Evolutionary conservation across 768 basidiomycete species (phyloP), one percentile per base, ranked within the genome.

Genomic region (Chiua virens): DNA sequence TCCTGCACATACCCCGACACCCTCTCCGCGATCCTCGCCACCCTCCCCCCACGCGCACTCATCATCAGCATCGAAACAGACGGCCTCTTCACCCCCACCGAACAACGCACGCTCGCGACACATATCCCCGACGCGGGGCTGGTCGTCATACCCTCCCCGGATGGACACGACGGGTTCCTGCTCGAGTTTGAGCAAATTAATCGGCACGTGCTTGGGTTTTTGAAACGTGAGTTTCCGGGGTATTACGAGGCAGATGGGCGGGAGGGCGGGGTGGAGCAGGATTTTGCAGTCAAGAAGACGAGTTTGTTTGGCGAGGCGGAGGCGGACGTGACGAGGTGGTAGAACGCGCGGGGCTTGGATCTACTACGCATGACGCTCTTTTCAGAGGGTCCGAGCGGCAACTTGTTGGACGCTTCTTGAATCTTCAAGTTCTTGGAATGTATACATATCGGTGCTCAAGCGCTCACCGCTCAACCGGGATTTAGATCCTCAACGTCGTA

Each of bases 251-350:
- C 2, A 0, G 45, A 20, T 4, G 36, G 0, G 1, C 8, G 46
- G 58, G 68, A 68, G 28, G 80, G 72, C 4, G 35, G 65, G 46
- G 39, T 68, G 67, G 75, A 65, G 42, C 81, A 72, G 8, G 86
- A 78, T 17, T 96, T 93, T 58, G 79, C 75, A 42, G 77, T 94
- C 20, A 89, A 85, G 71, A 96, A 98, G 80, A 88, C 91, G 56
- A 96, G 93, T 62, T 67, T 97, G 68, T 99, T 98, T 74, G 96
- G 96, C 2, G 96, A 98, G 75, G 96, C 94, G 0, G 96, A 98
- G 75, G 93, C 85, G 32, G 94, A 97, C 67, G 79, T 96, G 40
- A 85, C 90, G 7, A 71, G 82, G 56, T 98, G 93, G 94, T 98
- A 79, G 38, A n/a, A 22, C 2, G 13, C 30, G 13, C 10, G 10